These are phyloP conservation scores for Kodamaea fungicola DNA, from an alignment of 1,139 yeast genomes.

Conservation along the genomic window DNA sequence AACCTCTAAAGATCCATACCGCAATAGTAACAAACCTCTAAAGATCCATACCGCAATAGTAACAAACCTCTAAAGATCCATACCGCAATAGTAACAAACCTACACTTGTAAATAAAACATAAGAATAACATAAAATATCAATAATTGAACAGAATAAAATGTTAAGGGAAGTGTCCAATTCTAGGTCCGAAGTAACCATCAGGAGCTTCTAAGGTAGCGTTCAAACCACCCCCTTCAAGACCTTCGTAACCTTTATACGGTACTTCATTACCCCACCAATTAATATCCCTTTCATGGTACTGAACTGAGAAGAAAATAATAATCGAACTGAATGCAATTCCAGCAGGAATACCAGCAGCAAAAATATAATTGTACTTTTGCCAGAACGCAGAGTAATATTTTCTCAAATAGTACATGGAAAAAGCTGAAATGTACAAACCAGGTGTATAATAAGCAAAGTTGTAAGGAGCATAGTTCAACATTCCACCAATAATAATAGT, in stretches of 20 bases:
- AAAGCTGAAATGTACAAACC: slow-evolving; percentile 13
- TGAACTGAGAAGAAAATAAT: slow-evolving; percentile 20
- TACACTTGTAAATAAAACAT: too few species aligned
- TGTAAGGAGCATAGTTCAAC: slow-evolving; percentile 13
- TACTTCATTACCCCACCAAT: slow-evolving; percentile 20
- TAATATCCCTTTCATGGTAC: slow-evolving; percentile 13
- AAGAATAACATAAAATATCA: too few species aligned
- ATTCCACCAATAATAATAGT: slow-evolving; percentile 16
- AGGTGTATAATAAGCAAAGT: slow-evolving; percentile 16
- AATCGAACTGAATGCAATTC: slow-evolving; percentile 16
- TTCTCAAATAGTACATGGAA: slow-evolving; percentile 16
- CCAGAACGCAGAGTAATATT: slow-evolving; percentile 16
- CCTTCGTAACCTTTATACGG: slow-evolving; percentile 13
- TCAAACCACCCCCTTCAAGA: slow-evolving; percentile 3
- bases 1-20: too few species aligned
- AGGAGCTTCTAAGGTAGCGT: slow-evolving; percentile 13
- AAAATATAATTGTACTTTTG: slow-evolving; percentile 19
- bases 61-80: too few species aligned
- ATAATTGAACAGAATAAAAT: not conserved
- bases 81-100: too few species aligned
- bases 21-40: too few species aligned
- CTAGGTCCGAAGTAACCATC: slow-evolving; percentile 19
- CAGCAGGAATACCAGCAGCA: slow-evolving; percentile 17
- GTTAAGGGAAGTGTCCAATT: slow-evolving; percentile 12
- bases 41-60: too few species aligned